These are phyloP conservation scores for Trifolium pratense DNA, from an alignment of 306 rosid genomes.

Conservation along the genomic window DNA sequence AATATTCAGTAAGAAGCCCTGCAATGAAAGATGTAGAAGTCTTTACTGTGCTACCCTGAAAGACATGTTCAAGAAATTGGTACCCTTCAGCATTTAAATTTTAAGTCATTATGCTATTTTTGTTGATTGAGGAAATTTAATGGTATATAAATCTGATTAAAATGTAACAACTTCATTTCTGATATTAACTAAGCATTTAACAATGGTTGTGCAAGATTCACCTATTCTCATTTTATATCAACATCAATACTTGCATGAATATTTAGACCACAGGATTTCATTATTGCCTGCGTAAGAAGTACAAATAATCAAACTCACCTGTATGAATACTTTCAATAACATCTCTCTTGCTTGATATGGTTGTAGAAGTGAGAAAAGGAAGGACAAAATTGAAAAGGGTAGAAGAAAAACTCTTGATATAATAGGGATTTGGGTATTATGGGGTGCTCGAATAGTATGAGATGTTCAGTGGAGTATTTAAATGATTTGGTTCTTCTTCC, in stretches of 20 bases:
- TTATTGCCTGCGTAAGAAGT: not conserved
- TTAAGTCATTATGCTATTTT: constrained; percentile 10
- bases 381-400: not conserved
- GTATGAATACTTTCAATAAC: not conserved
- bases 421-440: too few relatives aligned
- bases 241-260: not conserved
- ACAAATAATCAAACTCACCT: not conserved
- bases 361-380: not conserved
- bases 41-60: constrained; percentile 73
- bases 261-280: not conserved
- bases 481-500: not conserved
- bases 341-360: not conserved
- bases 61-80: constrained; percentile 20
- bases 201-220: not conserved
- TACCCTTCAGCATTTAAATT: constrained; percentile 16
- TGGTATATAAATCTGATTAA: not conserved
- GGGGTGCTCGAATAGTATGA: not conserved
- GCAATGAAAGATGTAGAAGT: constrained; percentile 77
- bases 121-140: constrained; percentile 26
- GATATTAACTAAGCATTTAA: constrained; percentile 20
- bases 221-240: not conserved
- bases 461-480: not conserved
- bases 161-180: constrained; percentile 7
- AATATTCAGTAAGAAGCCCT: constrained; percentile 79
- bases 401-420: too few relatives aligned